Evolutionary conservation across 345 rosid species (phyloP), one percentile per base, ranked within the genome.

Genomic region (Brassica nigra): DNA sequence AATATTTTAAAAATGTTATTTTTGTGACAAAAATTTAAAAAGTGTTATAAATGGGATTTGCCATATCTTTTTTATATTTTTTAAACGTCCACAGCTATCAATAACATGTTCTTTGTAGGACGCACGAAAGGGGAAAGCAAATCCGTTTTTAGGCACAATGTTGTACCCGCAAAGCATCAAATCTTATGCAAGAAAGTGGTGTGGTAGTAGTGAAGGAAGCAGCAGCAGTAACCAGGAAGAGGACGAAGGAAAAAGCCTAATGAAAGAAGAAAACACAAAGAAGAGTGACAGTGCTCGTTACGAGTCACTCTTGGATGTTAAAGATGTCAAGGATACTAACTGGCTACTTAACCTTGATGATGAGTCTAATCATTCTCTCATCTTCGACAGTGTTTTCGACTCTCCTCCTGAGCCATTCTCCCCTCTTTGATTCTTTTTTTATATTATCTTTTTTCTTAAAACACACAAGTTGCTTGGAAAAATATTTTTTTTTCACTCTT

Each of bases 331-430:
- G 34, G 83, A 80, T 39, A 80, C 83, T 15, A 75, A 80, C 72
- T 80, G 83, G 83, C 72, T 80, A 54, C 79, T 75, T 55, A 75
- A 55, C 71, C 68, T 80, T 54, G 83, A 80, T 70, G 83, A 70
- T 63, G 83, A 80, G 3, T 8, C 76, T 52, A 34, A 64, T 54
- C 79, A 70, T 6, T 74, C 71, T 55, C 79, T 75, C 62, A 55
- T 75, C 79, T 80, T 80, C 11, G 83, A 80, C 39, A 75, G 76
- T 70, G 55, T 70, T 37, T 80, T 80, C 6, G 83, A 75, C 29
- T 70, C 83, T 39, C 83, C 83, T 70, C 83, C 83, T 75, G 83
- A 80, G 12, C 79, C 62, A 9, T 80, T 80, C 52, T 20, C 83
- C 70, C 72, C 62, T 55, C 76, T 69, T 75, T 80, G 68, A 80